Conservation (phyloP, 345 rosid species). For the Eucalyptus shirleyi region DNA sequence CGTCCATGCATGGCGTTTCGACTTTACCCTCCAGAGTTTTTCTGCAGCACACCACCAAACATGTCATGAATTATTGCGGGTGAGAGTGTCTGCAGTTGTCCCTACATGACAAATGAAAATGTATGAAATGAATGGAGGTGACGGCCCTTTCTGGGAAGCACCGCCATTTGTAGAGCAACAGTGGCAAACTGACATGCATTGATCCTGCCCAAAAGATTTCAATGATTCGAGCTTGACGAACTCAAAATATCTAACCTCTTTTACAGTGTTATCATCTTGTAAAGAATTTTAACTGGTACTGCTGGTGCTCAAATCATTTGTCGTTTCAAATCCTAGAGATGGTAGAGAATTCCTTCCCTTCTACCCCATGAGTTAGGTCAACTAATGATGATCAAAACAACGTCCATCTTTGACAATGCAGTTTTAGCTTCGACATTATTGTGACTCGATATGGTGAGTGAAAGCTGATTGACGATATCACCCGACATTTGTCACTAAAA, state of each 20-base stretch:
- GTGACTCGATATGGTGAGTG: background rate
- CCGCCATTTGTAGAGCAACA: background rate
- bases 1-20: background rate
- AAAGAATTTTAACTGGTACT: background rate
- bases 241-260: background rate
- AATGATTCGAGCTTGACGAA: background rate
- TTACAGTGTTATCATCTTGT: background rate
- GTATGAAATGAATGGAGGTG: background rate
- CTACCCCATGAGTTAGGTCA: background rate
- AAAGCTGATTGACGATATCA: background rate
- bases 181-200: background rate
- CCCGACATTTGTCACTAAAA: background rate
- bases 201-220: background rate
- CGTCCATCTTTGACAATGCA: background rate
- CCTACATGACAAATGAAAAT: background rate
- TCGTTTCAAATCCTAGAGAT: background rate
- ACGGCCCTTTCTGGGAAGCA: background rate
- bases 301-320: background rate
- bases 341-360: background rate
- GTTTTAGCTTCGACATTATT: background rate
- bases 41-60: background rate
- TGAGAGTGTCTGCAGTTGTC: background rate
- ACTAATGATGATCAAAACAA: background rate
- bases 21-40: background rate
- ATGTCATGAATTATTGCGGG: background rate